These are phyloP conservation scores for Barbarea vulgaris DNA, from an alignment of 345 rosid genomes.

Conservation along the genomic window DNA sequence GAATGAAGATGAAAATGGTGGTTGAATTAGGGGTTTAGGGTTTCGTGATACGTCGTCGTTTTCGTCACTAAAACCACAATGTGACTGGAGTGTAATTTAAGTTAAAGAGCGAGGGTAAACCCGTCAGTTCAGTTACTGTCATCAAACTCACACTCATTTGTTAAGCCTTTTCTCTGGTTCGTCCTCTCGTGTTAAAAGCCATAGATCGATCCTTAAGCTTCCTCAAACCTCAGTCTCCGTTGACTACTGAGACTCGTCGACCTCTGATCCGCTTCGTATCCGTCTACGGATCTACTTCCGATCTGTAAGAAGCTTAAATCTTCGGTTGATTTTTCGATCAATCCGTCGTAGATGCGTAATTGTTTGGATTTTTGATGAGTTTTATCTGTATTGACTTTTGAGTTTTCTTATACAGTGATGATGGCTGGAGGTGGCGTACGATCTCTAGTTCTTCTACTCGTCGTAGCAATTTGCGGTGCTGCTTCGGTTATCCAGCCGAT, in stretches of 20 bases:
- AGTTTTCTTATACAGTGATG: conserved; percentile 49
- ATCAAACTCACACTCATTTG: conserved; percentile 16
- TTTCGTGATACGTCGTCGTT: neutral
- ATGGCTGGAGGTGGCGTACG: conserved; percentile 53
- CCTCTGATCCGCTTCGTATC: conserved; percentile 6
- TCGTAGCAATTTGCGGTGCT: conserved; percentile 56
- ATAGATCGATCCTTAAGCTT: conserved; percentile 35
- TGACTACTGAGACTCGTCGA: conserved; percentile 39
- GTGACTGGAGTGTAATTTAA: neutral
- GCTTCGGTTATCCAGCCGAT: conserved; percentile 73
- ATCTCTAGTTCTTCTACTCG: conserved; percentile 48
- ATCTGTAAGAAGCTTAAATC: conserved; percentile 10
- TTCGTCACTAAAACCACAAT: neutral
- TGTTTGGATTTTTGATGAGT: conserved; percentile 13
- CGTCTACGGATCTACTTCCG: conserved; percentile 22
- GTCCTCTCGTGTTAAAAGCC: conserved; percentile 15
- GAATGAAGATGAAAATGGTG: conserved; percentile 14
- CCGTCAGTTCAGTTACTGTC: conserved; percentile 8
- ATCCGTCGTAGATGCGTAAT: conserved; percentile 23
- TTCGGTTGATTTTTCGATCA: conserved; percentile 1
- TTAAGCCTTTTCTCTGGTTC: neutral
- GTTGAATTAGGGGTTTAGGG: conserved; percentile 9
- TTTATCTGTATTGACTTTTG: conserved; percentile 8
- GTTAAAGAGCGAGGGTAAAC: conserved; percentile 21
- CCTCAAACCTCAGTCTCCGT: conserved; percentile 40